Base-by-base conservation (phyloP, 2,329 filamentous ascomycete genomes). In the Pseudogymnoascus sp. region DNA sequence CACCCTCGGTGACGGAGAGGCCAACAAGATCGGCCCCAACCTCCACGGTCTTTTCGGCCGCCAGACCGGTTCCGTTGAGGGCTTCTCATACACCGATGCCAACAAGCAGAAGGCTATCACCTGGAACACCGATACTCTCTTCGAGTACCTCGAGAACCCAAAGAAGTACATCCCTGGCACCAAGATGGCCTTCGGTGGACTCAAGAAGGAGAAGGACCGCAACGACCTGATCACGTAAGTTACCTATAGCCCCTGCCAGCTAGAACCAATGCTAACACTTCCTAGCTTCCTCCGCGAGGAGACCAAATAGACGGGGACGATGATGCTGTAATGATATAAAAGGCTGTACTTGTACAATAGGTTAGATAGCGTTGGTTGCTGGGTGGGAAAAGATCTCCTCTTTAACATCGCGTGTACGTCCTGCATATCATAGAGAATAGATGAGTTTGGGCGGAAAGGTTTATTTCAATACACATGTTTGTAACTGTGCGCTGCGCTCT, bases 101-200 rank as follows among this genome's bases (percentile, higher is more conserved):
- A 99, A 99, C 90, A 97, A 97, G 89, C 82, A 89, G 76, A 96
- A 96, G 84, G 93, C 88, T 74, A 86, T 99, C 73, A 84, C 80
- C 73, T 99, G 95, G 95, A 81, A 91, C 72, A 87, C 96, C 76
- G 78, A 86, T 69, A 89, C 90, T 79, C 86, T 99, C 73, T 97
- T 96, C 81, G 85, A 88, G 71, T 99, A 99, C 88, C 93, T 99
- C 75, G 95, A 99, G 87, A 97, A 97, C 89, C 95, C 95, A 82
- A 99, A 99, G 89, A 97, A 97, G 86, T 99, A 93, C 87, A 97
- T 99, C 70, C 95, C 95, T 72, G 95, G 95, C 73, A 99, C 95
- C 83, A 99, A 97, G 91, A 99, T 99, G 95, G 95, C 95, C 74
- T 99, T 97, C 78, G 95, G 95, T 82, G 95, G 95, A 79, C 86